phyloP scores from a whole-genome alignment of 1,139 yeast genomes.

The Eremothecium gossypii region DNA sequence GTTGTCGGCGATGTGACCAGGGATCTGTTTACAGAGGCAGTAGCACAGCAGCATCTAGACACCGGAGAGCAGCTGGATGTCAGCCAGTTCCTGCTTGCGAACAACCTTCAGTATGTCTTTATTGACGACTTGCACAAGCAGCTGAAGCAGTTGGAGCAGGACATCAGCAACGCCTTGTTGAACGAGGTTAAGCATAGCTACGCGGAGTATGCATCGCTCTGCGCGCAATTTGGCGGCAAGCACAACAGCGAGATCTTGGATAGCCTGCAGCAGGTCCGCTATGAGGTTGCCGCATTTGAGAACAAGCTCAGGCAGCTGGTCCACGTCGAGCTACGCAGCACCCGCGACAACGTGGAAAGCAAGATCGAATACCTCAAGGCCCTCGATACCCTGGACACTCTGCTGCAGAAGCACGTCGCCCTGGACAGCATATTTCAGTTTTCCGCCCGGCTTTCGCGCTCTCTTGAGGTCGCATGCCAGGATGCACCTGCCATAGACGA shows the following conservation, averaged over 20 bases:
- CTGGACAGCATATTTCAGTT: constrained; percentile 14
- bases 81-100: constrained; percentile 22
- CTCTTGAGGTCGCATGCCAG: constrained; percentile 23
- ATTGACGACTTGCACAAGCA: constrained; percentile 23
- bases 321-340: constrained; percentile 16
- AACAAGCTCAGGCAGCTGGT: constrained; percentile 16
- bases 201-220: constrained; percentile 21
- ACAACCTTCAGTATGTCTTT: constrained; percentile 26
- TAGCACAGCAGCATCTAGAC: constrained; percentile 6
- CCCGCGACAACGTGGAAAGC: constrained; percentile 19
- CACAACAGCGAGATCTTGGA: constrained; percentile 18
- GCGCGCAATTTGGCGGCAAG: constrained; percentile 16
- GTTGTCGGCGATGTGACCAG: constrained; percentile 21
- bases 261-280: constrained; percentile 18
- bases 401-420: constrained; percentile 14
- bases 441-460: constrained; percentile 19
- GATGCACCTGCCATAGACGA: constrained; percentile 17
- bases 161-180: constrained; percentile 18
- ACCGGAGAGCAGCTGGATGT: constrained; percentile 18
- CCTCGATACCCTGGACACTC: constrained; percentile 17
- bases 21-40: constrained; percentile 20
- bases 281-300: constrained; percentile 19
- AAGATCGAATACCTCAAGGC: constrained; percentile 23
- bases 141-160: constrained; percentile 18
- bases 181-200: constrained; percentile 22